Conservation (phyloP, 129 eudicot genomes). For the Pittosporum tobira region DNA sequence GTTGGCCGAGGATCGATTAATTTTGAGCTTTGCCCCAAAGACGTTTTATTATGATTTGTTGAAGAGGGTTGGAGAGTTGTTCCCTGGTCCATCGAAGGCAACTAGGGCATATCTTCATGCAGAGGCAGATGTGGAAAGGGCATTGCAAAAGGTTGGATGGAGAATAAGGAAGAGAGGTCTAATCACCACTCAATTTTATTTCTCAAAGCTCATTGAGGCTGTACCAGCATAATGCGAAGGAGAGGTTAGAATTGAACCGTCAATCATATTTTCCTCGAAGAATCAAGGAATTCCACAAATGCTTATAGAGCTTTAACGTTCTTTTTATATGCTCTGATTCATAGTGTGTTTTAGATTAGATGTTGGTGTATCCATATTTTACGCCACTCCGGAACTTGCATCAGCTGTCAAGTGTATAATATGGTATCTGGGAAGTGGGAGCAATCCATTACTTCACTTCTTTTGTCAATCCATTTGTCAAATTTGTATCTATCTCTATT, state of each 20-base stretch:
- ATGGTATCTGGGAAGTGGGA: no score
- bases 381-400: no score
- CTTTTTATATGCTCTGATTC: no score
- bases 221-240: conserved; percentile 40
- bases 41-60: conserved; percentile 68
- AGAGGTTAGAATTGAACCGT: conserved; percentile 32
- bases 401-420: no score
- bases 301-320: neutral
- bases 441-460: no score
- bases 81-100: conserved; percentile 98
- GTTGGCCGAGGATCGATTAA: conserved; percentile 71
- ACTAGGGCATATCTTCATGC: conserved; percentile 96
- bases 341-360: no score
- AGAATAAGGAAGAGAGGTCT: conserved; percentile 70
- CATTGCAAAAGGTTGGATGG: conserved; percentile 88
- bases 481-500: no score
- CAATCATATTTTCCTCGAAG: conserved; percentile 1
- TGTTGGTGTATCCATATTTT: no score
- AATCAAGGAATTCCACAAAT: conserved; percentile 2
- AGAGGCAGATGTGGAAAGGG: conserved; percentile 92
- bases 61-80: conserved; percentile 91
- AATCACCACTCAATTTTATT: conserved; percentile 85
- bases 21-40: conserved; percentile 92
- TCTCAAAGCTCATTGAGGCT: conserved; percentile 77
- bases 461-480: no score